Base-by-base conservation (phyloP, 2,329 filamentous ascomycete species). In the Endoconidiophora polonica region DNA sequence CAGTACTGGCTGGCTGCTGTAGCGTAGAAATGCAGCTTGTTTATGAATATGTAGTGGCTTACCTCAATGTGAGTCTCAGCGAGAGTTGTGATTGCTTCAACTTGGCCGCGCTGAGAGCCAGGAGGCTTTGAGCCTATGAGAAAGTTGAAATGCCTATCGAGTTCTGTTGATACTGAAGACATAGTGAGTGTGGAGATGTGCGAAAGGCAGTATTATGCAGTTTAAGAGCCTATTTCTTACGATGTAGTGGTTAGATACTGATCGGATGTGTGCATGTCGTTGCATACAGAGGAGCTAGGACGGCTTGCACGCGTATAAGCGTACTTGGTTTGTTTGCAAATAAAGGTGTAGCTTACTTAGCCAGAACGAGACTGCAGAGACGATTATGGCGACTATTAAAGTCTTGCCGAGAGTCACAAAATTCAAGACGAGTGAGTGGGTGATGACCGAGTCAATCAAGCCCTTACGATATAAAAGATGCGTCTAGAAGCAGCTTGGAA, bases 61-160 rank as follows among this genome's bases (percentile, higher is more conserved):
- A 94, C 87, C 82, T 94, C 82, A 59, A 94, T 81, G 64, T 94
- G 93, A 61, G 78, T 79, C 55, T 87, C 83, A 69, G 90, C 95
- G 41, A 96, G 79, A 26, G 78, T 72, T 18, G 90, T 96, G 66
- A 98, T 79, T 63, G 79, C 79, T 59, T 77, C 77, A 66, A 98
- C 94, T 68, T 91, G 90, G 57, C 86, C 86, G 58, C 87, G 88
- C 55, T 88, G 94, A 53, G 95, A 87, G 63, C 91, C 91, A 48
- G 91, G 91, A 42, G 91, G 82, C 68, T 94, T 96, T 62, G 95
- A 73, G 57, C 76, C 74, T 61, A 90, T 82, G 80, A 98, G 88
- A 61, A 84, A 88, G 71, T 91, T 86, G 63, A 98, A 77, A 66
- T 84, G 82, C 61, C 79, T 74, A 68, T 94, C 90, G 68, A 98